These are phyloP conservation scores for Pontederia crassipes DNA, from an alignment of 176 grass and related monocot genomes.

Conservation along the genomic window DNA sequence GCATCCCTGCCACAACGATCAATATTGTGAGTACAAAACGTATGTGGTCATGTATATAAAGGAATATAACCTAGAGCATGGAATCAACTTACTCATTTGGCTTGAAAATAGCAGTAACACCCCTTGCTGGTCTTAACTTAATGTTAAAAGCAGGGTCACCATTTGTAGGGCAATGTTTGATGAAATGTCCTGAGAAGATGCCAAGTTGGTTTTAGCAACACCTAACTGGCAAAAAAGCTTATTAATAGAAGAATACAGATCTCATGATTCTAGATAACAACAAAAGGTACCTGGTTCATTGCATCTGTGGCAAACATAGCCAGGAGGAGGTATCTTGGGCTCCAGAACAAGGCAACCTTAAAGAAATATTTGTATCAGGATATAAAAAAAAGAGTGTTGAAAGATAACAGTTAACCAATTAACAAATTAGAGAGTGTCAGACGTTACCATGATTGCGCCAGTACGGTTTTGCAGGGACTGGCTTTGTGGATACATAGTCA, in stretches of 20 bases:
- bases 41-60: neutral
- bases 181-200: slow-evolving; percentile 41
- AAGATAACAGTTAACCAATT: no score
- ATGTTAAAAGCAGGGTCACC: slow-evolving; percentile 37
- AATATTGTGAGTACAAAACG: neutral
- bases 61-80: neutral
- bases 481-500: neutral
- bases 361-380: neutral
- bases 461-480: no score
- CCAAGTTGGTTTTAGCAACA: neutral
- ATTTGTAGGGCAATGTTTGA: slow-evolving; percentile 51
- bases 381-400: no score
- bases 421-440: no score
- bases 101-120: slow-evolving; percentile 11
- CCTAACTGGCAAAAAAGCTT: no score
- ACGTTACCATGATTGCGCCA: no score
- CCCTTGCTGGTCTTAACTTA: slow-evolving; percentile 15
- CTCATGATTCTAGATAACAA: no score
- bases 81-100: slow-evolving; percentile 20
- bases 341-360: slow-evolving; percentile 30
- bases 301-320: slow-evolving; percentile 51
- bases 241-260: no score
- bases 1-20: slow-evolving; percentile 6
- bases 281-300: slow-evolving; percentile 20
- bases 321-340: slow-evolving; percentile 31